Evolutionary conservation across 805 yeast genomes (phyloP), one percentile per base, ranked within the genome.

Genomic region (Monosporozyma servazzii): DNA sequence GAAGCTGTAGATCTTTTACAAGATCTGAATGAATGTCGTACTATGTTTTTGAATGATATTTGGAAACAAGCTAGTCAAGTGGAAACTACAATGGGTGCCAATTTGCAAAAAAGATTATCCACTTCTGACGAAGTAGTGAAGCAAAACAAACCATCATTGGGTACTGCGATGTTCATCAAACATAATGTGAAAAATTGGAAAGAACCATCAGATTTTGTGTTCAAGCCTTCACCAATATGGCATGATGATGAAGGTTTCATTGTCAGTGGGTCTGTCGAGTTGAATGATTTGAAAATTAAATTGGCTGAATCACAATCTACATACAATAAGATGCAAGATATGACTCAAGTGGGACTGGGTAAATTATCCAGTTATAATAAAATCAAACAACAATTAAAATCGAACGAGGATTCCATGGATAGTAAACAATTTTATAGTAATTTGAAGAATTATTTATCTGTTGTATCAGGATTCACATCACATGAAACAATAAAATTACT

Each of bases 161-260:
- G 89, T 68, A 79, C 90, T 0, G 83, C 87, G 33, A 91, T 93
- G 97, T 93, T 82, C 68, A 81, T 89, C 51, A 89, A 89, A 62
- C 99, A 93, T 69, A 93, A 93, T 65, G 55, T 77, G 25, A 68
- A 70, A 18, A 73, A 72, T 15, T 93, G 96, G 97, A 75, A 74
- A 45, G 97, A 89, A 59, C 98, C 97, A 1, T 73, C 72, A 6
- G 98, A 91, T 69, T 88, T 86, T 63, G 75, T 80, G 57, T 93
- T 86, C 61, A 78, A 86, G 55, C 96, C 98, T 1, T 83, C 95
- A 25, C 82, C 89, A 30, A 84, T 93, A 42, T 93, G 99, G 99
- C 98, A 91, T 68, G 99, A 93, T 62, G 97, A 93, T 67, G 96
- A 88, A 56, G 71, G 78, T 36, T 76, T 86, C 61, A 75, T 84